Evolutionary conservation across 1,284 basidiomycete species (phyloP).

Genomic region (Psilocybe mexicana): DNA sequence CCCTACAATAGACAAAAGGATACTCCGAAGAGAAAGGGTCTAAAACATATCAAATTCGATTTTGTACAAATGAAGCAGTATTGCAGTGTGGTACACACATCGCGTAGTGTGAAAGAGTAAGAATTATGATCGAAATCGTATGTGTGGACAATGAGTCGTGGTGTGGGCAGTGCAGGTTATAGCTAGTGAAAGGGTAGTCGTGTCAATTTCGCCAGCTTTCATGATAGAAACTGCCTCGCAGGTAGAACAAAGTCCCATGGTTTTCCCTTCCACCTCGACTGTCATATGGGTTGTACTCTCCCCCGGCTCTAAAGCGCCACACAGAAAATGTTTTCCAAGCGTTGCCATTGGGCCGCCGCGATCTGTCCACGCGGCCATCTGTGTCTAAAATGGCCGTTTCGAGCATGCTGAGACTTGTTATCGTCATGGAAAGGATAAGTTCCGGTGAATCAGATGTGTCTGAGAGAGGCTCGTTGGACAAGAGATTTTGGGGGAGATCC

Average conservation of each 20-base stretch:
- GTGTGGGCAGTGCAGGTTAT: too few relatives aligned
- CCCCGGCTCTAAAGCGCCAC: slow-evolving; percentile 43
- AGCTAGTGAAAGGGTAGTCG: background rate
- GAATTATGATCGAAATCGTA: background rate
- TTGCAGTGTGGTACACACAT: too few relatives aligned
- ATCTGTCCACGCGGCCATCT: slow-evolving; percentile 45
- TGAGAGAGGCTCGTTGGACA: slow-evolving; percentile 19
- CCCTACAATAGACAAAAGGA: background rate
- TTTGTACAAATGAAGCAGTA: background rate
- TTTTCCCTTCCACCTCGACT: slow-evolving; percentile 47
- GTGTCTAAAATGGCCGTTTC: slow-evolving; percentile 52
- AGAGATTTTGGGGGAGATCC: slow-evolving; percentile 39
- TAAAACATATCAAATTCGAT: background rate
- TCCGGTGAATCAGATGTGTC: background rate
- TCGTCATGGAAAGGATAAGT: slow-evolving; percentile 29
- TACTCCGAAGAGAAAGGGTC: background rate
- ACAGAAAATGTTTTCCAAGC: slow-evolving; percentile 56
- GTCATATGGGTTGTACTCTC: slow-evolving; percentile 27
- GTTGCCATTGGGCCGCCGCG: slow-evolving; percentile 43
- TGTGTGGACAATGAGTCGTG: too few relatives aligned
- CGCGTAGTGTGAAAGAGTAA: background rate
- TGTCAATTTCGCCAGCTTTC: slow-evolving; percentile 21
- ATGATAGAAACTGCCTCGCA: slow-evolving; percentile 45
- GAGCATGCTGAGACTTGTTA: slow-evolving; percentile 46
- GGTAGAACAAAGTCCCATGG: slow-evolving; percentile 54